Evolutionary conservation across 2,329 filamentous ascomycete species (phyloP).

Genomic region (Trichoderma sp.): DNA sequence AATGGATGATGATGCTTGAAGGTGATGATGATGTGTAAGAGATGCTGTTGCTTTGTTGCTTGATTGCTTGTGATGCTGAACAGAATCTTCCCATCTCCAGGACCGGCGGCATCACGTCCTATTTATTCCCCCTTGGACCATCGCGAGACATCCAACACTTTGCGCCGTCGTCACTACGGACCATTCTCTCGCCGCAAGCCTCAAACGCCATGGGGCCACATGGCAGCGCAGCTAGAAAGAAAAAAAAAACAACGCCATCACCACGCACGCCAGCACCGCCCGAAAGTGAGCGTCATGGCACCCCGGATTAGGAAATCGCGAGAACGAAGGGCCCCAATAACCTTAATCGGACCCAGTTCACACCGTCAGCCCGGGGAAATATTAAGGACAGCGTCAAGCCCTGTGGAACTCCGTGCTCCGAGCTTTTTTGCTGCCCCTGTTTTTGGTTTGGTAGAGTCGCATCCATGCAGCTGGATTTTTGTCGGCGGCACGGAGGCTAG

Average conservation of each 20-base stretch:
- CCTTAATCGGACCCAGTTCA: background rate
- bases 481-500: background rate
- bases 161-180: background rate
- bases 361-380: background rate
- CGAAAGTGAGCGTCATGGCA: background rate
- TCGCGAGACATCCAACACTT: background rate
- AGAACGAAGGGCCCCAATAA: background rate
- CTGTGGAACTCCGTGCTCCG: slow-evolving; percentile 1
- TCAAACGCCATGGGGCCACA: background rate
- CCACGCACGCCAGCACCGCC: background rate
- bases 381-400: background rate
- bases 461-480: background rate
- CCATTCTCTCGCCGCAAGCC: background rate
- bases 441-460: background rate
- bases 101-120: background rate
- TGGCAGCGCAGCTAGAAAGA: background rate
- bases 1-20: background rate
- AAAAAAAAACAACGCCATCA: background rate
- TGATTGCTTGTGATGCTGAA: background rate
- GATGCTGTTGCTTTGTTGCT: background rate
- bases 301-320: background rate
- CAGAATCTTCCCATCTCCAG: background rate
- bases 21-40: background rate
- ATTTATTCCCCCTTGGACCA: slow-evolving; percentile 4
- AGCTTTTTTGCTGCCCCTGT: background rate